Percentiles rank a stretch among this genome's conserved stretches.
Evolutionary conservation across 2,329 filamentous ascomycete species (phyloP).

Genomic region (Fusarium albosuccineum): DNA sequence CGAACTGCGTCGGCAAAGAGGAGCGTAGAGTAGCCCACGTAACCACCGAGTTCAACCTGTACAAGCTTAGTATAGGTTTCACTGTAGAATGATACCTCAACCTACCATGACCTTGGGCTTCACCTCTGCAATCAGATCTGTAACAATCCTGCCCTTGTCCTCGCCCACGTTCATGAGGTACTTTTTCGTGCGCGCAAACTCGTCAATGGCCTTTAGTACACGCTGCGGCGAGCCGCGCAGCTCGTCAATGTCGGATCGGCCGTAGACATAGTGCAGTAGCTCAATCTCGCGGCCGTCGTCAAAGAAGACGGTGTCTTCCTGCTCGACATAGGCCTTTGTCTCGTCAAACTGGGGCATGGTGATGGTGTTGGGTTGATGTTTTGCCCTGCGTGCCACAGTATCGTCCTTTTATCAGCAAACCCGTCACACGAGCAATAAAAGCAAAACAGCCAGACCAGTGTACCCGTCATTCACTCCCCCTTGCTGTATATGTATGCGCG

Average conservation of each 20-base stretch:
- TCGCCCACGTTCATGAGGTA: constrained; percentile 86
- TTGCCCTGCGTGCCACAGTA: not conserved
- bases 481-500: not conserved
- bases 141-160: constrained; percentile 79
- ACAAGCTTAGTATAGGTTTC: not conserved
- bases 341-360: constrained; percentile 51
- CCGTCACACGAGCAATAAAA: not conserved
- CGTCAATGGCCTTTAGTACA: constrained; percentile 78
- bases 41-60: constrained; percentile 80
- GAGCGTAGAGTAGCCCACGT: constrained; percentile 85
- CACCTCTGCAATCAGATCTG: constrained; percentile 73
- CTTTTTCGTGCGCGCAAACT: constrained; percentile 70
- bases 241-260: constrained; percentile 70
- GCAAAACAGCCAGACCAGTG: constrained; percentile 25
- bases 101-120: constrained; percentile 75
- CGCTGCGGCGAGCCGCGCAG: constrained; percentile 73
- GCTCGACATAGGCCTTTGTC: constrained; percentile 56
- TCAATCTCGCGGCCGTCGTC: constrained; percentile 82
- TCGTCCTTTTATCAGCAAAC: constrained; percentile 1
- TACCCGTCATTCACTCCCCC: constrained; percentile 41
- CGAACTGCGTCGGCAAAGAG: constrained; percentile 77
- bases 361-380: not conserved
- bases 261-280: constrained; percentile 77
- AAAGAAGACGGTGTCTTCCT: constrained; percentile 60
- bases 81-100: not conserved